These are phyloP conservation scores for Pleurozium schreberi DNA, from an alignment of 225 moss, liverwort and hornwort species.

Conservation along the genomic window DNA sequence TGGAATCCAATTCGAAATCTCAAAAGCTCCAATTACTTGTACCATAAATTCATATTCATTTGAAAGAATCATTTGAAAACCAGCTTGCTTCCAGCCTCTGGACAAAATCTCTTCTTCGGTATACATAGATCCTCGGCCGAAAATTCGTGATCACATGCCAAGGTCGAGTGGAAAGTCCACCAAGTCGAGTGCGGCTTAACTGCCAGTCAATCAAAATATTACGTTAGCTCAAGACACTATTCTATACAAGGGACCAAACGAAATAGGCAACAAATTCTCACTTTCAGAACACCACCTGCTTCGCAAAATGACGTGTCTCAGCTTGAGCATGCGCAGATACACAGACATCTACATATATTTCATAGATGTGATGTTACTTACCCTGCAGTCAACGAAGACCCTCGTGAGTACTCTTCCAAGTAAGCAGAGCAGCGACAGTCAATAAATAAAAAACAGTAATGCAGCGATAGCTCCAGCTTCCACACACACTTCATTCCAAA, in stretches of 20 bases:
- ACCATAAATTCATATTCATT: too few species aligned
- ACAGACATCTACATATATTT: conserved; percentile 86
- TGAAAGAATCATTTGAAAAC: neutral
- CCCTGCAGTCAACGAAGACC: conserved; percentile 20
- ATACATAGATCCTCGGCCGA: neutral
- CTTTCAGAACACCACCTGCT: conserved; percentile 34
- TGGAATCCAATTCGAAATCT: neutral
- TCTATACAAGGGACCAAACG: neutral
- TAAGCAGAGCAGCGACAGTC: neutral
- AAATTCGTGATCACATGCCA: neutral
- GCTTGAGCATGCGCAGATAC: conserved; percentile 56
- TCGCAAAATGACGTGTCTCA: conserved; percentile 71
- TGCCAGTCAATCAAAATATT: conserved; percentile 9
- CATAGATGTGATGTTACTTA: conserved; percentile 84
- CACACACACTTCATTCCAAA: neutral
- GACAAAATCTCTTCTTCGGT: neutral
- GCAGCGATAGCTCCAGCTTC: neutral
- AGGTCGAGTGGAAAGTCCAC: conserved; percentile 59
- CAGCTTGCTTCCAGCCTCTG: neutral
- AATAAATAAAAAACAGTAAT: neutral
- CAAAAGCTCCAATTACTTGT: neutral
- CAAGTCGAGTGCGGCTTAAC: conserved; percentile 44
- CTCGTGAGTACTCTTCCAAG: neutral
- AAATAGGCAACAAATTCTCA: neutral
- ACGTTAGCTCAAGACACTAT: neutral